phyloP scores from a whole-genome alignment of 257 asterid species.

The Nemophila menziesii region DNA sequence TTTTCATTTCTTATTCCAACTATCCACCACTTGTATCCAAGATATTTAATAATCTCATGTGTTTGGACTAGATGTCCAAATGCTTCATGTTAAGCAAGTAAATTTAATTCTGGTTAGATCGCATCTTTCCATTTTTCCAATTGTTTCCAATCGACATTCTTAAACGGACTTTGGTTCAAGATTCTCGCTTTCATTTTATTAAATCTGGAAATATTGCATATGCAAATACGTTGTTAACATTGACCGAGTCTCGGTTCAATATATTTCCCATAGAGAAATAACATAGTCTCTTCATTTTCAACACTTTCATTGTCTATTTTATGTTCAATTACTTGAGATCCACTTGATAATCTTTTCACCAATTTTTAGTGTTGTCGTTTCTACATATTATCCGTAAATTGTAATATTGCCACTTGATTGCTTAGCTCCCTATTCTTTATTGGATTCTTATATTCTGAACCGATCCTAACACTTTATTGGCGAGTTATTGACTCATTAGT shows the following conservation, averaged over 20 bases:
- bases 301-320: not conserved
- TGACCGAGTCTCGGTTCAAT: not conserved
- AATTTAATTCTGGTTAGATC: not conserved
- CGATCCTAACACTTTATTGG: not conserved
- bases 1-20: not conserved
- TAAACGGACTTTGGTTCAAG: not conserved
- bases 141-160: not conserved
- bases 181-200: not conserved
- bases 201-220: not conserved
- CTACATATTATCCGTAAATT: not conserved
- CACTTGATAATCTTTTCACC: not conserved
- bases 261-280: not conserved
- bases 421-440: not conserved
- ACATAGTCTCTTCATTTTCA: not conserved
- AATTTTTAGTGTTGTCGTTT: not conserved
- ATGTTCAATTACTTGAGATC: not conserved
- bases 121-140: not conserved
- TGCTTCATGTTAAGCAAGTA: not conserved
- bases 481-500: not conserved
- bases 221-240: not conserved
- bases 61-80: not conserved
- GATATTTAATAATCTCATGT: not conserved
- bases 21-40: not conserved
- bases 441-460: conserved; percentile 2
- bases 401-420: not conserved